These are phyloP conservation scores for Plasmodium reichenowi DNA, from an alignment of 169 alveolate species.

Conservation along the genomic window DNA sequence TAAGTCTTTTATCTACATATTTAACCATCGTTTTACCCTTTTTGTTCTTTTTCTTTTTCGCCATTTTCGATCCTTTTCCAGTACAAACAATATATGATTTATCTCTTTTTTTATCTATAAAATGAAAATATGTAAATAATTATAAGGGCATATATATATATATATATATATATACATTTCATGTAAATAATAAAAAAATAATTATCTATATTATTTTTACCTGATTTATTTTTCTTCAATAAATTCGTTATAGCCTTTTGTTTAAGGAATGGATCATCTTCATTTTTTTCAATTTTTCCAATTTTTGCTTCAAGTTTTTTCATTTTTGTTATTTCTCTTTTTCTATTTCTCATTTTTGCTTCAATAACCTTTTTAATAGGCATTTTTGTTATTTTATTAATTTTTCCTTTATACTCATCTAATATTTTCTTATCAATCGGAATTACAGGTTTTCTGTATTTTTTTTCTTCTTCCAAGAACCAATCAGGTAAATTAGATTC, in stretches of 20 bases:
- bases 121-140: background rate
- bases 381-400: slow-evolving; percentile 94
- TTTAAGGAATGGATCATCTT: slow-evolving; percentile 91
- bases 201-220: slow-evolving; percentile 67
- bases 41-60: slow-evolving; percentile 86
- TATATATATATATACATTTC: slow-evolving; percentile 3
- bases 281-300: slow-evolving; percentile 93
- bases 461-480: slow-evolving; percentile 98
- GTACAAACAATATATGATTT: slow-evolving; percentile 91
- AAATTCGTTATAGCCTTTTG: slow-evolving; percentile 90
- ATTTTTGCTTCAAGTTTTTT: slow-evolving; percentile 92
- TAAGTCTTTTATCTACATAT: slow-evolving; percentile 96
- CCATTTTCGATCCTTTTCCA: slow-evolving; percentile 86
- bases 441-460: slow-evolving; percentile 92
- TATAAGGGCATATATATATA: background rate
- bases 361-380: slow-evolving; percentile 98
- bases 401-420: slow-evolving; percentile 93
- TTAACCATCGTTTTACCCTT: slow-evolving; percentile 88
- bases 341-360: slow-evolving; percentile 95
- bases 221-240: slow-evolving; percentile 87
- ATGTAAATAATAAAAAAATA: background rate
- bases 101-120: slow-evolving; percentile 73
- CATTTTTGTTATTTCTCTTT: slow-evolving; percentile 92
- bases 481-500: slow-evolving; percentile 95
- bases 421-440: slow-evolving; percentile 97